phyloP scores from a whole-genome alignment of 2,329 filamentous ascomycete species.

The Huntiella decipiens region DNA sequence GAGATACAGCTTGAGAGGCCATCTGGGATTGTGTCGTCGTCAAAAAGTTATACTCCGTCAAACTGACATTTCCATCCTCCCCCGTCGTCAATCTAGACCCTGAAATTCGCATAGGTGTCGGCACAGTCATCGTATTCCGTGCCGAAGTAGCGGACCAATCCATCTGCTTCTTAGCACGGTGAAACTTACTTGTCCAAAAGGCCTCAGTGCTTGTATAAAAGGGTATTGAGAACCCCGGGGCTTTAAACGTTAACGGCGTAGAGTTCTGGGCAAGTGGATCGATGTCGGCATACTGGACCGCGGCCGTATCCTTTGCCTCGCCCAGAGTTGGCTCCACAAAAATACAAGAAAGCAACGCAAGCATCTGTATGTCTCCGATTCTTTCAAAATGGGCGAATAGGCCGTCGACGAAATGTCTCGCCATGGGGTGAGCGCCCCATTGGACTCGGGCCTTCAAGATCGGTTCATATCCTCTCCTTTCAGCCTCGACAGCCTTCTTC shows the following conservation, averaged over 20 bases:
- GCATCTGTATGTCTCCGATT: conserved; percentile 46
- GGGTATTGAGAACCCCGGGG: conserved; percentile 45
- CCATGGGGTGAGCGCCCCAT: conserved; percentile 49
- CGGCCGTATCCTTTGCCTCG: conserved; percentile 25
- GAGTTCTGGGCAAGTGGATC: conserved; percentile 18
- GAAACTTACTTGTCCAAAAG: conserved; percentile 32
- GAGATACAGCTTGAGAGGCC: conserved; percentile 3
- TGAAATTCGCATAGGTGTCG: conserved; percentile 34
- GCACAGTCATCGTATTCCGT: conserved; percentile 37
- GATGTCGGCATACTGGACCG: conserved; percentile 23
- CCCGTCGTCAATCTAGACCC: conserved; percentile 40
- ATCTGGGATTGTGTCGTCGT: conserved; percentile 8
- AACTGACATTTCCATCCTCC: conserved; percentile 22
- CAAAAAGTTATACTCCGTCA: conserved; percentile 24
- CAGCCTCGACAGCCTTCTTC: neutral
- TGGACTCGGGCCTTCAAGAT: conserved; percentile 40
- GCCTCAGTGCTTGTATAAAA: conserved; percentile 43
- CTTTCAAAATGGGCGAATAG: conserved; percentile 46
- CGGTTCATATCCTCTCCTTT: conserved; percentile 11
- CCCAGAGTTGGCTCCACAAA: conserved; percentile 23
- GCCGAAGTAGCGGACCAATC: conserved; percentile 25
- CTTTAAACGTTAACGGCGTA: conserved; percentile 45
- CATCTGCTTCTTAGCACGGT: conserved; percentile 20
- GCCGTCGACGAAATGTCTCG: conserved; percentile 38
- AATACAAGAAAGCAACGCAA: conserved; percentile 52